Evolutionary conservation across 2,329 filamentous ascomycete species (phyloP), one percentile per base, ranked within the genome.

Genomic region (Cladosporium sp.): DNA sequence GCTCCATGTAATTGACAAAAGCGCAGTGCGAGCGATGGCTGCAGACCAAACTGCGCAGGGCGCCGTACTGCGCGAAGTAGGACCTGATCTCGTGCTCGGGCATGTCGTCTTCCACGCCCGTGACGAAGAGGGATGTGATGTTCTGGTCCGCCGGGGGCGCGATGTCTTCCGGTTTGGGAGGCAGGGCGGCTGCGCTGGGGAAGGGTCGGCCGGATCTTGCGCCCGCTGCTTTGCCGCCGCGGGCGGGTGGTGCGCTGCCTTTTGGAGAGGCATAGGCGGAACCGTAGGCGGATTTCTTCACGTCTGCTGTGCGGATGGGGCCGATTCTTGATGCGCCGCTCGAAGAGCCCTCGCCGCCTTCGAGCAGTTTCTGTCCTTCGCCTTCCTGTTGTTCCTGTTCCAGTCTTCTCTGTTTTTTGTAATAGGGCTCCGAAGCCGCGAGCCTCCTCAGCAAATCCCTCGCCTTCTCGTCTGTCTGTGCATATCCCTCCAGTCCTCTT

Each of bases 11-110:
- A 72, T 99, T 99, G 71, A 99, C 78, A 65, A 97, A 99, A 1
- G 93, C 93, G 68, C 91, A 97, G 65, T 97, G 93, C 13, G 92
- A 92, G 74, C 95, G 90, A 72, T 99, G 93, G 6, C 91, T 96
- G 70, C 93, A 97, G 32, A 99, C 86, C 13, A 99, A 74, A 20
- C 90, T 96, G 62, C 93, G 88, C 54, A 99, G 85, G 64, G 92
- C 89, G 56, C 93, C 93, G 62, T 91, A 90, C 15, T 82, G 80
- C 54, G 89, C 83, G 74, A 99, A 99, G 69, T 95, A 93, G 2
- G 89, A 86, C 42, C 93, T 87, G 20, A 99, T 77, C 62, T 91
- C 90, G 70, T 91, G 85, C 69, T 99, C 93, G 2, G 92, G 91
- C 6, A 99, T 77, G 63, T 99, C 93, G 65, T 99, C 93, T 69